Conservation (phyloP, 106 monocot species). For the Platanthera zijinensis region DNA sequence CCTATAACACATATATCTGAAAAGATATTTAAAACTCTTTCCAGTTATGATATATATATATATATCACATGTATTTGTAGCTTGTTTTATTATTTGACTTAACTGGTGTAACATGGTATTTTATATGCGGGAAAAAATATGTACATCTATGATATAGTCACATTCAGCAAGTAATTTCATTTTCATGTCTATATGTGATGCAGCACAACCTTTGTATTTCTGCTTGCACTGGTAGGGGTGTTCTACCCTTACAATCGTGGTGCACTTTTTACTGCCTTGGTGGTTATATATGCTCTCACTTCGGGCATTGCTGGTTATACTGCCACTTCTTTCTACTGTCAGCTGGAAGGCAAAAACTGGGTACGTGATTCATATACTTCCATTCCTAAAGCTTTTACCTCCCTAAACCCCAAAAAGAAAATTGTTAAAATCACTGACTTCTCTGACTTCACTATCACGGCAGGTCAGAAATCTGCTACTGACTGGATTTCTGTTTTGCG, state of each 20-base stretch:
- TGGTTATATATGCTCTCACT: slow-evolving; percentile 63
- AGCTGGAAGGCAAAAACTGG: slow-evolving; percentile 71
- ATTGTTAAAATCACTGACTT: not conserved
- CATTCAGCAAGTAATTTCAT: not conserved
- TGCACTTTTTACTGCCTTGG: slow-evolving; percentile 53
- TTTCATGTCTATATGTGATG: slow-evolving; percentile 11
- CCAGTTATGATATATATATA: too few species aligned
- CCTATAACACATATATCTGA: too few species aligned
- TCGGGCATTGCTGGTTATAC: slow-evolving; percentile 62
- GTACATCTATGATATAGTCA: not conserved
- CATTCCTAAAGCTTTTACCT: not conserved
- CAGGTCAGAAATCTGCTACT: slow-evolving; percentile 61
- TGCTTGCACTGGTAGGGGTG: slow-evolving; percentile 54
- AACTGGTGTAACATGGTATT: not conserved
- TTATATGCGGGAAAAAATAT: not conserved
- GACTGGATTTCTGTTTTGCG: slow-evolving; percentile 58
- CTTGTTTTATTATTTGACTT: too few species aligned
- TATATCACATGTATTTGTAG: too few species aligned
- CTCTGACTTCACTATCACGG: not conserved
- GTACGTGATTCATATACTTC: slow-evolving; percentile 16
- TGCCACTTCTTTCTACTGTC: slow-evolving; percentile 56
- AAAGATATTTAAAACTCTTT: too few species aligned
- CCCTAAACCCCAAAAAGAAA: too few species aligned
- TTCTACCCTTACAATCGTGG: slow-evolving; percentile 67
- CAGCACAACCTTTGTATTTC: slow-evolving; percentile 43